Evolutionary conservation across 2,329 filamentous ascomycete genomes (phyloP).

Genomic region (Grosmannia serpens): DNA sequence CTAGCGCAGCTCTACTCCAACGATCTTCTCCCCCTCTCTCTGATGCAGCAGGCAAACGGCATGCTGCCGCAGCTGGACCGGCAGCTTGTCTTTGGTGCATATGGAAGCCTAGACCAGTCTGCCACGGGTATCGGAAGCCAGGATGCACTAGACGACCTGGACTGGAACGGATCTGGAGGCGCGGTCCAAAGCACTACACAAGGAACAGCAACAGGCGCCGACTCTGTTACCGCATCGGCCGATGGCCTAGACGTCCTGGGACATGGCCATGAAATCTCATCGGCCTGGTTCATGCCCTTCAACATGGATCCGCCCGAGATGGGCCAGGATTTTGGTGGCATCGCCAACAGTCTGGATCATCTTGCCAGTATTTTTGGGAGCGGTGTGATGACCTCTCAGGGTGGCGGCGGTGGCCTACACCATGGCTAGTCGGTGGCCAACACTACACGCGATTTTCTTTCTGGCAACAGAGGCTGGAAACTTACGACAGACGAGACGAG

Average conservation of each 20-base stretch:
- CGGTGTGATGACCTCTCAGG: slow-evolving; percentile 23
- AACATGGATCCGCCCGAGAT: slow-evolving; percentile 70
- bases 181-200: slow-evolving; percentile 10
- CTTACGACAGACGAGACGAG: no score
- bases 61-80: slow-evolving; percentile 61
- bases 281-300: slow-evolving; percentile 88
- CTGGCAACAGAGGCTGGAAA: no score
- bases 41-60: slow-evolving; percentile 34
- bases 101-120: slow-evolving; percentile 38
- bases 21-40: slow-evolving; percentile 40
- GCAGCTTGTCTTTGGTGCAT: slow-evolving; percentile 66
- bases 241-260: slow-evolving; percentile 18
- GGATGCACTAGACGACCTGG: slow-evolving; percentile 29
- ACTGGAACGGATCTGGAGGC: slow-evolving; percentile 23
- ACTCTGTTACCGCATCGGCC: neutral
- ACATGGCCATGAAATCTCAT: slow-evolving; percentile 36
- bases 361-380: slow-evolving; percentile 38
- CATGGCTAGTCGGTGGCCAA: slow-evolving; percentile 6
- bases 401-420: slow-evolving; percentile 18
- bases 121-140: slow-evolving; percentile 30
- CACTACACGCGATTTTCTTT: no score
- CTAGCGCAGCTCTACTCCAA: slow-evolving; percentile 32
- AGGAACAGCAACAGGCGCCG: slow-evolving; percentile 3
- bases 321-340: slow-evolving; percentile 32
- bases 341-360: slow-evolving; percentile 31